These are phyloP conservation scores for barley (Hordeum vulgare) DNA, from an alignment of 176 grass and related monocot species.

Conservation along the genomic window DNA sequence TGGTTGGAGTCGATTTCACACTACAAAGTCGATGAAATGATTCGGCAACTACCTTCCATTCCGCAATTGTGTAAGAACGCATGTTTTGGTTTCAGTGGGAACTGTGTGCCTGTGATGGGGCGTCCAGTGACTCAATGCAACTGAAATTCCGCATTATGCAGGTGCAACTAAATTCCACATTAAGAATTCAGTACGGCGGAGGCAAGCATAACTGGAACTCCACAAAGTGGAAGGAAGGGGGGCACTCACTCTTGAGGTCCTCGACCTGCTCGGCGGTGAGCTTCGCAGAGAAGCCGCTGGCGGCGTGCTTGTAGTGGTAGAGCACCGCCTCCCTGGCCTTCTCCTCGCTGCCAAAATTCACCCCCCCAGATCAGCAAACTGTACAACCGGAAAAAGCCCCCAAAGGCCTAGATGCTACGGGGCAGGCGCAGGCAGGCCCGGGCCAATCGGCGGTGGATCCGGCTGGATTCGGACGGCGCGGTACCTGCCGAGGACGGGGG, in stretches of 20 bases:
- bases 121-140: background rate
- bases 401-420: background rate
- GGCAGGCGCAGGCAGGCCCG: background rate
- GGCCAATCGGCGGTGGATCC: background rate
- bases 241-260: conserved; percentile 68
- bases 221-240: background rate
- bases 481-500: conserved; percentile 71
- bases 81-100: background rate
- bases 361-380: conserved; percentile 11
- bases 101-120: background rate
- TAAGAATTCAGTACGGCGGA: too few species aligned
- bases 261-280: conserved; percentile 70
- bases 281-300: conserved; percentile 87
- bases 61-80: background rate
- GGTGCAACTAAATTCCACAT: too few species aligned
- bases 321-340: conserved; percentile 63
- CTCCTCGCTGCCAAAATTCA: conserved; percentile 47
- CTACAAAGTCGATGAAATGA: background rate
- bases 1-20: background rate
- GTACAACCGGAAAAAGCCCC: background rate
- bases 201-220: background rate
- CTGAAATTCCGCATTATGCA: background rate
- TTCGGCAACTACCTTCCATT: background rate
- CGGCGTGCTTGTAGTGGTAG: conserved; percentile 84
- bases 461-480: background rate